Base-by-base conservation (phyloP, 2,329 filamentous ascomycete species). In the Hypoxylon sp. region DNA sequence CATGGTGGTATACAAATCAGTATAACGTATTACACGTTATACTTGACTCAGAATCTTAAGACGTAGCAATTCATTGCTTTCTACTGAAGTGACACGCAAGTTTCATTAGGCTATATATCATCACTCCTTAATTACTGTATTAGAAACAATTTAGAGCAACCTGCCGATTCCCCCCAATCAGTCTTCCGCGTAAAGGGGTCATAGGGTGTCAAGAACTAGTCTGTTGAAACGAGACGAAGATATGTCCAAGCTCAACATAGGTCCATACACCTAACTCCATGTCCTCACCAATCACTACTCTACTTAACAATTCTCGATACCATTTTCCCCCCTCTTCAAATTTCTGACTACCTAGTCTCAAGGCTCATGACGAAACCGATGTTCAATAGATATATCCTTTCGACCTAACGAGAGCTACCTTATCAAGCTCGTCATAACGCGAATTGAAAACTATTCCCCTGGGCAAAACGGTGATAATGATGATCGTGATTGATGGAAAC, bases 51-150 rank as follows among this genome's bases (percentile, higher is more conserved):
- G 26, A 5, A 33, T 13, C 29, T 33, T 3, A 11, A 56, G 26
- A 35, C 10, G 9, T 29, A 13, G 22, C 33, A n/a, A 8, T n/a
- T 56, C 26, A 47, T 22, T 22, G 5, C 3, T 31, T 14, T 35
- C 29, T 56, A 31, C 26, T 26, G 54, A 35, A 33, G 39, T 56
- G 6, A 47, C n/a, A 56, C 39, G 6, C 19, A 47, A 35, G 39
- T 33, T 35, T 31, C 54, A 56, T 24, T 17, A 13, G 24, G 17
- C n/a, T 17, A 44, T 37, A 37, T 31, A 31, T 9, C 29, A 31
- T n/a, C 13, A n/a, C 35, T 37, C 14, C 13, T 37, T n/a, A 14
- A 37, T 14, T n/a, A 37, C 11, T 17, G 14, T 44, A n/a, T 44
- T 11, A 22, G 17, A 44, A 44, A 10, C 39, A 44, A 9, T 19